Conservation (phyloP, 768 basidiomycete species). For the Clitopilus hobsonii region DNA sequence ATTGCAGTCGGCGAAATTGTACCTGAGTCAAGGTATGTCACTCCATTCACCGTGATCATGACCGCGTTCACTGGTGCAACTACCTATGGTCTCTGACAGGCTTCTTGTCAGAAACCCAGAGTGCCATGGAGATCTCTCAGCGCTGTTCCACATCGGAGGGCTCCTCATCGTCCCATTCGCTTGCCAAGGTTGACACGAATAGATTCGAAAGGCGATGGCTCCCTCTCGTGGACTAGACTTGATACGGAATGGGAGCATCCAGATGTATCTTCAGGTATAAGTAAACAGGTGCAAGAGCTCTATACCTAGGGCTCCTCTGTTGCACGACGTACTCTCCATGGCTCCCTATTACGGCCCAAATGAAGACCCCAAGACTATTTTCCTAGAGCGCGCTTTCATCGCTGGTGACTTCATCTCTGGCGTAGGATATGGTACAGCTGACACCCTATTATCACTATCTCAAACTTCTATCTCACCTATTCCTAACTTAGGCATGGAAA, state of each 20-base stretch:
- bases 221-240: not conserved
- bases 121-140: not conserved
- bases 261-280: too few species aligned
- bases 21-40: too few species aligned
- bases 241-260: too few species aligned
- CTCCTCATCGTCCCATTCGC: not conserved
- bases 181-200: not conserved
- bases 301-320: not conserved
- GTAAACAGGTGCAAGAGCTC: not conserved
- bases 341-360: slow-evolving; percentile 24
- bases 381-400: slow-evolving; percentile 34
- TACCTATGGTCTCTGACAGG: not conserved
- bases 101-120: not conserved
- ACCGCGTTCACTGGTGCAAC: too few species aligned
- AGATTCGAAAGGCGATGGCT: not conserved
- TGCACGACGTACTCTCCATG: not conserved
- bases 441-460: too few species aligned
- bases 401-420: slow-evolving; percentile 38
- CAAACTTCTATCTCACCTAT: slow-evolving; percentile 23
- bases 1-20: too few species aligned
- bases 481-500: slow-evolving; percentile 30
- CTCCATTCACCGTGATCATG: too few species aligned
- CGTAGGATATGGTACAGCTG: slow-evolving; percentile 31
- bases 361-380: slow-evolving; percentile 25
- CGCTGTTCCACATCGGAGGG: not conserved